Base-by-base conservation (phyloP, 73 alveolate species). In the Paramecium biaurelia region DNA sequence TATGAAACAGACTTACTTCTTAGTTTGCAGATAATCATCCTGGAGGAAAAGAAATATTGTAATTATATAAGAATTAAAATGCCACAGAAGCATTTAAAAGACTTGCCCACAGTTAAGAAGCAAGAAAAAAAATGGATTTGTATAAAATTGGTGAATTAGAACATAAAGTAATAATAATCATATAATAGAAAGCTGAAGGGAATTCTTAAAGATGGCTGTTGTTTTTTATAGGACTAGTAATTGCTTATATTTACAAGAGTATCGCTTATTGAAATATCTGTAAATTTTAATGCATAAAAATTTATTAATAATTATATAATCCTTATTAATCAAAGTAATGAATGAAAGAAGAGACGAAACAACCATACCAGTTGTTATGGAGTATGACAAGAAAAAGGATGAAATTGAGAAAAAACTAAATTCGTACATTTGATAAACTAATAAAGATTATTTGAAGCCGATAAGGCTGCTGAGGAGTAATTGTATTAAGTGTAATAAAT, bases 1-100 rank as follows among this genome's bases (percentile, higher is more conserved):
- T 72, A 72, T 72, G 7, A 28, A 34, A 28, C 4, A 14, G 6
- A 70, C 2, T 38, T 12, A 72, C 0, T 14, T 53, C 14, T 63
- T 34, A 72, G 86, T 72, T 72, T 38, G 58, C 18, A 12, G 58
- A 72, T 30, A 72, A 72, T 72, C 86, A 72, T 72, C 86, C 86
- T 0, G 86, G 86, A 38, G 86, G 86, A 12, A 42, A 32, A 21
- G 86, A 72, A 34, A 72, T 72, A 4, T 35, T 72, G 58, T 4
- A 18, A 11, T 35, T 72, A 35, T 38, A 72, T 42, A 72, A 72
- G 30, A 72, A 72, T 63, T 32, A 63, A 63, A 63, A 63, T 63
- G 84, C 84, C 1, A 63, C 84, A 24, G 84, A 63, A 24, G 84
- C 84, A 30, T 63, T 63, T 26, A 10, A 63, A 30, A 23, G 47